Percentiles rank a stretch among this genome's conserved stretches.
These are phyloP conservation scores for Cinnamomum micranthum DNA, from an alignment of 164 flowering plant species.

Conservation along the genomic window DNA sequence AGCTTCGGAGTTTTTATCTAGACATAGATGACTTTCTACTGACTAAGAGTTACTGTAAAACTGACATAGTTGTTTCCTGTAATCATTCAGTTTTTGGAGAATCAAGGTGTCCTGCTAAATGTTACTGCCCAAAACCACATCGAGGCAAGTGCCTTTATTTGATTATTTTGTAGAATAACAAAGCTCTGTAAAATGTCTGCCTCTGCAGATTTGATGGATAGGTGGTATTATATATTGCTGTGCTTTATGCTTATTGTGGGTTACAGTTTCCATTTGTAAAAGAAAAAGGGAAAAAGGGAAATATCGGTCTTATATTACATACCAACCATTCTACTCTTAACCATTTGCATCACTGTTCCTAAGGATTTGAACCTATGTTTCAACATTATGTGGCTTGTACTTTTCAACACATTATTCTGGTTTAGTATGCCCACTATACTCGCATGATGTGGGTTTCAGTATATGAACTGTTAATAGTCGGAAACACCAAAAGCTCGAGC, in stretches of 20 bases:
- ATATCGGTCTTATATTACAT: not conserved
- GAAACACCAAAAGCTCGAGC: too few relatives aligned
- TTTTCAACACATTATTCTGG: not conserved
- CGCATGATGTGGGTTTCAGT: not conserved
- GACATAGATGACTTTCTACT: too few relatives aligned
- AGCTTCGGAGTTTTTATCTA: too few relatives aligned
- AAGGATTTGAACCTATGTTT: not conserved
- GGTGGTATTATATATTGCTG: not conserved
- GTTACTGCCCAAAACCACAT: constrained; percentile 59
- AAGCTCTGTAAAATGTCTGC: not conserved
- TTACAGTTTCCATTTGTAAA: not conserved
- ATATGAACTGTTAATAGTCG: too few relatives aligned
- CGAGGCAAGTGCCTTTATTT: constrained; percentile 53
- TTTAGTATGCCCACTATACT: not conserved
- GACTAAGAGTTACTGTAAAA: not conserved
- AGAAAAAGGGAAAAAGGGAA: too few relatives aligned
- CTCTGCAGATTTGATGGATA: not conserved
- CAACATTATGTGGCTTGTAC: not conserved
- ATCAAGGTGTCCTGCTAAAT: constrained; percentile 67
- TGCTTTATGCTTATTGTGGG: not conserved
- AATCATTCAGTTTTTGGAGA: constrained; percentile 65
- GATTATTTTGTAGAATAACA: not conserved
- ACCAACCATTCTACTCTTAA: not conserved
- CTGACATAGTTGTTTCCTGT: constrained; percentile 4
- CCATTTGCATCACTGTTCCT: too few relatives aligned